A percentile compares a stretch with the other conserved stretches of the same genome.
These are phyloP conservation scores for Phytophthora ramorum DNA, from an alignment of 352 stramenopile genomes.

Conservation along the genomic window DNA sequence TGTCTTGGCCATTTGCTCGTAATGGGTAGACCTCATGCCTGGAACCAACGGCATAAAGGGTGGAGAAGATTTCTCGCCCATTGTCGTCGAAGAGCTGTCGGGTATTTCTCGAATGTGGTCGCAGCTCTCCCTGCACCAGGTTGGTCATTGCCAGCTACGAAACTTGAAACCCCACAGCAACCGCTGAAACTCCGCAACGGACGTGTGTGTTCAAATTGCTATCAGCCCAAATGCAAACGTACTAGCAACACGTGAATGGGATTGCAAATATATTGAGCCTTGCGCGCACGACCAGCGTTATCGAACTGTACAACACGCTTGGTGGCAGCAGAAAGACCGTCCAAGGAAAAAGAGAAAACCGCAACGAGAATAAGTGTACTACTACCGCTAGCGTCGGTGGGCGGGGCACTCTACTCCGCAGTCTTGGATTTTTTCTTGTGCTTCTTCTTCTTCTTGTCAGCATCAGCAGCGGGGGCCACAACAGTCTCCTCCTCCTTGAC, in stretches of 20 bases:
- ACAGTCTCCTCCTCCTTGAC: slow-evolving; percentile 35
- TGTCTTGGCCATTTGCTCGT: slow-evolving; percentile 46
- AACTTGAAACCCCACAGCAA: slow-evolving; percentile 34
- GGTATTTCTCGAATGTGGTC: slow-evolving; percentile 21
- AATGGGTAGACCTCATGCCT: slow-evolving; percentile 60
- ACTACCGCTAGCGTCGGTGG: slow-evolving; percentile 43
- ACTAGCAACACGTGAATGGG: slow-evolving; percentile 8
- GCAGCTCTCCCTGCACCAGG: neutral
- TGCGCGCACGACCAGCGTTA: slow-evolving; percentile 32
- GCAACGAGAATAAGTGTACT: slow-evolving; percentile 58
- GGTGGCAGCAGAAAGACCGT: slow-evolving; percentile 29
- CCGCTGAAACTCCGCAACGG: slow-evolving; percentile 29
- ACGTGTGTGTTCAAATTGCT: neutral
- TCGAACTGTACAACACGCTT: slow-evolving; percentile 40
- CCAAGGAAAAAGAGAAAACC: slow-evolving; percentile 26
- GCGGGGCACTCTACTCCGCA: slow-evolving; percentile 57
- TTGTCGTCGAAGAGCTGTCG: slow-evolving; percentile 7
- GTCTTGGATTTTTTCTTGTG: slow-evolving; percentile 85
- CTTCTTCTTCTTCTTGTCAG: slow-evolving; percentile 85
- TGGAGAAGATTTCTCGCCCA: slow-evolving; percentile 17
- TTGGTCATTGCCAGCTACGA: neutral
- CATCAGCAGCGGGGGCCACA: slow-evolving; percentile 26
- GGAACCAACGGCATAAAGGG: slow-evolving; percentile 55
- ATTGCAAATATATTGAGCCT: slow-evolving; percentile 49
- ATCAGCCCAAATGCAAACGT: neutral